These are phyloP conservation scores for Trichoderma asperellum DNA, from an alignment of 2,329 filamentous ascomycete genomes.

Conservation along the genomic window DNA sequence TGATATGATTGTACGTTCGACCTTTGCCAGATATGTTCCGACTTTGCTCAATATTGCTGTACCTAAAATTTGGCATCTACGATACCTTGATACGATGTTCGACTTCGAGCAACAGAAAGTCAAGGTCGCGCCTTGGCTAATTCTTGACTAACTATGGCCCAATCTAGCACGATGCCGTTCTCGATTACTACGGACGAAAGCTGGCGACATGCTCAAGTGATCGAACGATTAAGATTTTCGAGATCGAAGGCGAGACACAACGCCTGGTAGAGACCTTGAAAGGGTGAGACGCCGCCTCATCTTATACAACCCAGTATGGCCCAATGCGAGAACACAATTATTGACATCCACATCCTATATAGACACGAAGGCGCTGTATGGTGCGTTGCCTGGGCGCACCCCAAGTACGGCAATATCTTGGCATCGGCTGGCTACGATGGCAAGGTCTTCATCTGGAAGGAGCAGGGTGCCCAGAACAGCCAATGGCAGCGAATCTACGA, in stretches of 20 bases:
- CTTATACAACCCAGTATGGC: background rate
- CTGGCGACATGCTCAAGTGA: slow-evolving; percentile 97
- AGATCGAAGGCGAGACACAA: slow-evolving; percentile 92
- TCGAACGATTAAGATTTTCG: slow-evolving; percentile 99
- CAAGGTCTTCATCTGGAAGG: slow-evolving; percentile 98
- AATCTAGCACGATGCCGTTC: slow-evolving; percentile 86
- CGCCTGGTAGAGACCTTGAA: slow-evolving; percentile 90
- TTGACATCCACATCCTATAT: slow-evolving; percentile 17
- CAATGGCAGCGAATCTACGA: slow-evolving; percentile 89
- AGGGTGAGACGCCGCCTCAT: slow-evolving; percentile 59
- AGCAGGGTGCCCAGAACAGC: slow-evolving; percentile 64
- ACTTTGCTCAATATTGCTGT: background rate
- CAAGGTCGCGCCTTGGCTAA: slow-evolving; percentile 27
- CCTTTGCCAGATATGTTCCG: slow-evolving; percentile 3
- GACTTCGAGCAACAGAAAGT: slow-evolving; percentile 27
- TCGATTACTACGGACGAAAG: slow-evolving; percentile 97
- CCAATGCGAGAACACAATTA: background rate
- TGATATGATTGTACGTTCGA: slow-evolving; percentile 93
- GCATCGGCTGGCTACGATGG: slow-evolving; percentile 95
- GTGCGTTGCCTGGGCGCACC: slow-evolving; percentile 97
- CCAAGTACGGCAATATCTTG: slow-evolving; percentile 97
- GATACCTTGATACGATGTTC: background rate
- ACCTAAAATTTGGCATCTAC: too few species aligned
- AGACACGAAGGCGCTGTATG: slow-evolving; percentile 97
- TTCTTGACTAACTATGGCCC: slow-evolving; percentile 28